Evolutionary conservation across 2,329 filamentous ascomycete genomes (phyloP).

Genomic region (Chaetomium olivaceum): DNA sequence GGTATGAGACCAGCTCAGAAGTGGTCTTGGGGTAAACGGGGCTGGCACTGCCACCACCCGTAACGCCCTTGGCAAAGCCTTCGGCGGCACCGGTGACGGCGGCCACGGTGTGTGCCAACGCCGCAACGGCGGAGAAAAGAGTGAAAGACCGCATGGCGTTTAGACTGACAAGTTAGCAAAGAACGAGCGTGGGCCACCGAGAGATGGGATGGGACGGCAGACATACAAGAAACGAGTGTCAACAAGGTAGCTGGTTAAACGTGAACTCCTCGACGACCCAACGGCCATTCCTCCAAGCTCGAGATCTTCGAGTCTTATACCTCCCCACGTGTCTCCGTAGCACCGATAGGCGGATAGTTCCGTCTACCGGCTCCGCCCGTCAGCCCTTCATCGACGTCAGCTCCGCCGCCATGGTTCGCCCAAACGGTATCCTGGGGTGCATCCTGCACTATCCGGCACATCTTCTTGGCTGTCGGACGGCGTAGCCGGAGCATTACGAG

Average conservation of each 20-base stretch:
- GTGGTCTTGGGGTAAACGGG: conserved; percentile 21
- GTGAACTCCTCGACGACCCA: background rate
- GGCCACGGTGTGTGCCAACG: conserved; percentile 34
- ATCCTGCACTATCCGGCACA: background rate
- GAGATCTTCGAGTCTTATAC: background rate
- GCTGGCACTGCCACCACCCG: conserved; percentile 20
- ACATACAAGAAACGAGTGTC: background rate
- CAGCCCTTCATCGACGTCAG: background rate
- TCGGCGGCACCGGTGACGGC: conserved; percentile 29
- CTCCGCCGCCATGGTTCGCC: background rate
- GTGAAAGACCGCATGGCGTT: conserved; percentile 19
- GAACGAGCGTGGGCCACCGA: background rate
- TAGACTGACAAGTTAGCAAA: background rate
- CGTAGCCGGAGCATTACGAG: background rate
- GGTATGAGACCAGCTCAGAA: conserved; percentile 23
- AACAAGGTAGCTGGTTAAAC: background rate
- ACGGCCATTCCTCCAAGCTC: background rate
- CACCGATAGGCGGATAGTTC: background rate
- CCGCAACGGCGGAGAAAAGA: conserved; percentile 26
- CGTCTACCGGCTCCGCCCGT: background rate
- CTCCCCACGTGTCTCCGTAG: background rate
- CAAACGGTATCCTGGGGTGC: conserved; percentile 1
- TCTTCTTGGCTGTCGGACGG: background rate
- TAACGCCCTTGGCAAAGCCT: conserved; percentile 24
- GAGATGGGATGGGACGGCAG: background rate